A percentile compares a stretch with the other conserved stretches of the same genome.
Evolutionary conservation across 1,284 basidiomycete species (phyloP).

Genomic region (Cryptococcus neoformans): DNA sequence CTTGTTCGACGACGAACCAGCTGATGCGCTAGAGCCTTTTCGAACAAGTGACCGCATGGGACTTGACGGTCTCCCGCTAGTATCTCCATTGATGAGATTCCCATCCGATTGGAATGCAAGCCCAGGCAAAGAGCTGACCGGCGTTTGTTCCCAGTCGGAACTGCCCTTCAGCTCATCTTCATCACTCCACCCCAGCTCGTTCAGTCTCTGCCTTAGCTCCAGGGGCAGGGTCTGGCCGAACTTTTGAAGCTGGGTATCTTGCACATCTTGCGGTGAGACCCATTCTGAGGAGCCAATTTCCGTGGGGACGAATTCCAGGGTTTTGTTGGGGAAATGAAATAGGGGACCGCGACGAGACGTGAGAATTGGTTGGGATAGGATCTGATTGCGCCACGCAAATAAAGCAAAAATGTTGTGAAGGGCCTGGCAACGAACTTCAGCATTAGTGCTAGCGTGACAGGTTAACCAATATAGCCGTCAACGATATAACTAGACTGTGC

Average conservation of each 20-base stretch:
- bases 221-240: slow-evolving; percentile 37
- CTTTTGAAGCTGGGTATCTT: slow-evolving; percentile 37
- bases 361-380: slow-evolving; percentile 30
- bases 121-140: slow-evolving; percentile 28
- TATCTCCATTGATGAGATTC: not conserved
- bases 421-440: slow-evolving; percentile 13
- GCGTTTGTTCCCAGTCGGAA: slow-evolving; percentile 38
- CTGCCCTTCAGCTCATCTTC: slow-evolving; percentile 20
- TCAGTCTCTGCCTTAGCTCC: slow-evolving; percentile 39
- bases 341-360: slow-evolving; percentile 31
- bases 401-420: slow-evolving; percentile 28
- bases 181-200: slow-evolving; percentile 45
- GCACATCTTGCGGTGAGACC: slow-evolving; percentile 35
- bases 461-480: not conserved
- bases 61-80: slow-evolving; percentile 3
- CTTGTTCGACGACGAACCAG: slow-evolving; percentile 13
- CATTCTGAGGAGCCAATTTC: slow-evolving; percentile 39
- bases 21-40: slow-evolving; percentile 19
- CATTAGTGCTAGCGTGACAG: not conserved
- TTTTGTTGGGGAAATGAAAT: slow-evolving; percentile 32
- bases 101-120: slow-evolving; percentile 16
- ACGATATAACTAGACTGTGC: not conserved
- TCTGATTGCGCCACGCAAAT: slow-evolving; percentile 39
- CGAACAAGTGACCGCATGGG: slow-evolving; percentile 17
- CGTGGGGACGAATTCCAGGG: slow-evolving; percentile 36